Base-by-base conservation (phyloP, 495 filamentous ascomycete species). In the Jackrogersella multiformis region DNA sequence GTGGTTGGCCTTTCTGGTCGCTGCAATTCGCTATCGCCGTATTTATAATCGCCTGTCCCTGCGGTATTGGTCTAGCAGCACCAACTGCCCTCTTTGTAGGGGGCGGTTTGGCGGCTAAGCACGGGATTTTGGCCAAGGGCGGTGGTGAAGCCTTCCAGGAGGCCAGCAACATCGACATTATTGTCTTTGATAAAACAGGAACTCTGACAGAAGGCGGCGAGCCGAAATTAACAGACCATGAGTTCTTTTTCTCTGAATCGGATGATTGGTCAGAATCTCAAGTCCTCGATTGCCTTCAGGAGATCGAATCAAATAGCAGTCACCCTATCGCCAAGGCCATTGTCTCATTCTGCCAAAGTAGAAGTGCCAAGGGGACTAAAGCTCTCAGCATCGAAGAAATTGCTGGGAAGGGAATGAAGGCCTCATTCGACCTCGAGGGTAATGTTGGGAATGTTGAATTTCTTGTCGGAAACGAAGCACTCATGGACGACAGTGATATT, bases 1-100 rank as follows among this genome's bases (percentile, higher is more conserved):
- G 49, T 36, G 49, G 49, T 5, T 53, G 49, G 49, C 49, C 30
- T 12, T 53, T 53, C 49, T 53, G 49, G 49, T 53, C 49, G 28
- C 49, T 53, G 8, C 49, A 53, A 53, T 53, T 53, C 7, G 49
- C 49, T 36, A 53, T 53, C 18, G 49, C 49, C 4, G 49, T 53
- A 2, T 36, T 53, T 18, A 53, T 53, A 1, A 36, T 53, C 18
- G 49, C 49, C 13, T 53, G 49, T 4, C 49, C 49, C 18, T 53
- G 49, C 36, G 49, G 49, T 36, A 53, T 53, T 10, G 49, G 49
- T 36, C 49, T 53, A 23, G 49, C 49, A 10, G 49, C 49, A 36
- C 49, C 49, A 24, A 53, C 49, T 6, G 49, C 49, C 4, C 49
- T 53, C 9, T 53, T 53, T 18, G 49, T 53, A 7, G 49, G 49